Evolutionary conservation across 2,329 filamentous ascomycete species (phyloP), one percentile per base, ranked within the genome.

Genomic region (Tympanopsis confertula): DNA sequence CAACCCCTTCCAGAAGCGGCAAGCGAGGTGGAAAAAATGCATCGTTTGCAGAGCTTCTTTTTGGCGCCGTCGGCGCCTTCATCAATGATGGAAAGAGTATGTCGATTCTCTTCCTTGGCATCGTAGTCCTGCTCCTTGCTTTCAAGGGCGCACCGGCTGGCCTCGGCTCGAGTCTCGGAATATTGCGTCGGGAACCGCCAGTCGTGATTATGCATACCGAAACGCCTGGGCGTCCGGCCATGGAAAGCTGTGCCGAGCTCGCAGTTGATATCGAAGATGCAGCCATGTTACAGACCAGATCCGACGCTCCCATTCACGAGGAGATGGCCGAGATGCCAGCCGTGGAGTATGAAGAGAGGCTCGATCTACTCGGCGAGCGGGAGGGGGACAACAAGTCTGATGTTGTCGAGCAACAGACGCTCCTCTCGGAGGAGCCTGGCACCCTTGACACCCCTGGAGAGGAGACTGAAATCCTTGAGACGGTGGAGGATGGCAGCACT

Each of bases 11-110:
- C 10, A 14, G 13, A 15, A 18, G 15, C 7, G 15, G 15, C 20
- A 19, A 7, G 7, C 24, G 14, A 14, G 36, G 7, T 12, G 12
- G 13, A 5, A 18, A 18, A 14, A 19, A 49, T 17, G 68, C 69
- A 0, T 69, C 69, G 2, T 59, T 80, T 10, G 57, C 63, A 1
- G 67, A 75, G 42, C 57, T 79, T 5, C 48, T 79, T 0, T 46
- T 72, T 5, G 68, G 74, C 44, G 71, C 73, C 0, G 57, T 61
- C 37, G 62, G 65, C 20, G 67, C 79, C 5, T 52, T 72, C 14
- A 48, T 79, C 46, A 63, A 67, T 35, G 75, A 80, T 45, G 63
- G 63, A 40, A 77, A 70, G 56, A 80, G 79, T 39, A 50, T 78
- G 7, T 56, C 65, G n/a, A 78, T 80, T 19, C 58, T 62, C 4